Base-by-base conservation (phyloP, 331 rosid genomes). In the Malus hybrid region DNA sequence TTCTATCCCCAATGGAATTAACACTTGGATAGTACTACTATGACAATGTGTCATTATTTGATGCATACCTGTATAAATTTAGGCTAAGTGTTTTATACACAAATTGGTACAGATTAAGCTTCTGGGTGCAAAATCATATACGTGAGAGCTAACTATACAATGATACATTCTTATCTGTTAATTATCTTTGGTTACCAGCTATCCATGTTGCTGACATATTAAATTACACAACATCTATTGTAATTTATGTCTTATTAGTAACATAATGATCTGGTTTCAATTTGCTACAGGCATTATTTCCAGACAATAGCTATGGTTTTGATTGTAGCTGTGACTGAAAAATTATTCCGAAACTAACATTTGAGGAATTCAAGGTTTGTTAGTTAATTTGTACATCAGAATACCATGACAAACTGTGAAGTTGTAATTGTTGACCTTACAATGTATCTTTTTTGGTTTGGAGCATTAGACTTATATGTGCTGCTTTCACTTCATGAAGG, bases 311-410 rank as follows among this genome's bases (percentile, higher is more conserved):
- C 39, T 91, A 91, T 71, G 97, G 99, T 36, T 96, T 94, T 79
- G 97, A 94, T 78, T 90, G 99, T 10, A 97, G 99, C 80, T 97
- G 99, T 22, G 99, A 94, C 80, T 97, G 97, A 31, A 84, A 52
- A 80, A 91, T 85, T 79, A 94, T 94, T 83, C 98, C 98, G 61
- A 91, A 87, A 66, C 89, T 94, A 82, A 87, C 92, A 66, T 94
- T 81, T 77, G 91, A 91, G 80, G 91, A 90, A 78, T 94, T 94
- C 79, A 90, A 91, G 99, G 99, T 94, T 69, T 83, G 90, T 75
- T 19, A 2, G 22, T 22, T 22, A 22, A 22, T 22, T 22, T 48
- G 15, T 13, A 61, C 27, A 18, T 18, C 68, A 4, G 31, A 55
- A 36, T 20, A 54, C 22, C 22, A 22, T 22, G 22, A 22, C 22